Conservation (phyloP, 2,329 filamentous ascomycete species). For the Pyrenochaeta sp. region DNA sequence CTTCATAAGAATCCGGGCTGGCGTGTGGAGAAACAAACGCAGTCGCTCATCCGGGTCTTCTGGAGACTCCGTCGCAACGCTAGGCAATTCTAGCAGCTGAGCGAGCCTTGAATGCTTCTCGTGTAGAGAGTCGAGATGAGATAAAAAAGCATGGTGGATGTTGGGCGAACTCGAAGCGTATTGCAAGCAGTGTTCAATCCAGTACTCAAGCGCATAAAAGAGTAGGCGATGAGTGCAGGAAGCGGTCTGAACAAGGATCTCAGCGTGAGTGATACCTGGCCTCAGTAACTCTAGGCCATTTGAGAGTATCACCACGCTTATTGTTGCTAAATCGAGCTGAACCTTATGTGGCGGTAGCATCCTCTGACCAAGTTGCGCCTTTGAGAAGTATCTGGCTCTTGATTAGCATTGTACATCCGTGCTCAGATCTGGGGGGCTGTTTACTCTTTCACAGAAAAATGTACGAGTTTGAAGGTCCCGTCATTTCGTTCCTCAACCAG, state of each 20-base stretch:
- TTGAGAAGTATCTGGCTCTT: not conserved
- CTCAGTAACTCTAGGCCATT: constrained; percentile 2
- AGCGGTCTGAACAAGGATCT: constrained; percentile 1
- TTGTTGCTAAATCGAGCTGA: not conserved
- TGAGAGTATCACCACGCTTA: not conserved
- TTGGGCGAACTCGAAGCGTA: constrained; percentile 6
- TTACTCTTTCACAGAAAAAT: constrained; percentile 31
- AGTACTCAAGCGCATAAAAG: constrained; percentile 24
- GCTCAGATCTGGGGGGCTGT: constrained; percentile 2
- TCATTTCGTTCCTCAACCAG: constrained; percentile 24
- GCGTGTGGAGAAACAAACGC: too few species aligned
- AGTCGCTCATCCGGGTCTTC: too few species aligned
- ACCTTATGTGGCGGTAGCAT: not conserved
- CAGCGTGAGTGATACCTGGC: not conserved
- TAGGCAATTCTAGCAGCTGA: too few species aligned
- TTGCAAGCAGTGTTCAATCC: constrained; percentile 20
- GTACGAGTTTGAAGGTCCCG: constrained; percentile 19
- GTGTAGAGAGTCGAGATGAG: not conserved
- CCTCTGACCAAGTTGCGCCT: not conserved
- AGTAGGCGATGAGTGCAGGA: constrained; percentile 17
- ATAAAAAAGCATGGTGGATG: not conserved
- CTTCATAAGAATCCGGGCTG: too few species aligned
- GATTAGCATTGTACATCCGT: not conserved
- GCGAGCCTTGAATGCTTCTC: not conserved
- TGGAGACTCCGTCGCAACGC: too few species aligned